phyloP scores from a whole-genome alignment of 768 basidiomycete species.

The Austroboletus eburneus region DNA sequence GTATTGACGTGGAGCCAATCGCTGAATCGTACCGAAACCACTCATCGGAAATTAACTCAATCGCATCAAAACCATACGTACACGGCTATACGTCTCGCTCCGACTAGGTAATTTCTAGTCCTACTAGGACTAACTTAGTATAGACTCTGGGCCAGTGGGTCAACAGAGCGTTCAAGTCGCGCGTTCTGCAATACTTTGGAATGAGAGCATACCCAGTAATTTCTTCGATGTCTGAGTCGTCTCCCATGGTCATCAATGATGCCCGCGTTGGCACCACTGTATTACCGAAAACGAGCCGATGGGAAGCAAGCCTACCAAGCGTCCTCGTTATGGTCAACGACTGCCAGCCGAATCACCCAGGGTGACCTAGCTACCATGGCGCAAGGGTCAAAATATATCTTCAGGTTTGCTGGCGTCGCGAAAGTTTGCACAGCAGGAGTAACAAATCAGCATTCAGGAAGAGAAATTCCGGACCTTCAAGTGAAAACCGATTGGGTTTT shows the following conservation, averaged over 20 bases:
- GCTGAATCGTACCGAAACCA: not conserved
- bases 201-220: no score
- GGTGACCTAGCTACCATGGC: not conserved
- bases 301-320: constrained; percentile 2
- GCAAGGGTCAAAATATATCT: not conserved
- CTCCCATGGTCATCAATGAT: no score
- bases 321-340: not conserved
- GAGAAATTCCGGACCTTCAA: no score
- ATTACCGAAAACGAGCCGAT: constrained; percentile 5
- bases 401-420: not conserved
- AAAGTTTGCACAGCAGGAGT: not conserved
- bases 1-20: constrained; percentile 13
- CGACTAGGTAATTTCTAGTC: no score
- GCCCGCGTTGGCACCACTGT: not conserved
- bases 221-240: no score
- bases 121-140: no score
- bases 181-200: no score
- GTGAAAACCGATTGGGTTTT: no score
- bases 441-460: not conserved
- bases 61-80: no score
- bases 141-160: no score
- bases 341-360: constrained; percentile 1
- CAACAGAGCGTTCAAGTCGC: no score
- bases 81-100: not conserved
- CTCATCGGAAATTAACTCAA: no score